A percentile compares a stretch with the other conserved stretches of the same genome.
These are phyloP conservation scores for Termitomyces sp. DNA, from an alignment of 768 basidiomycete genomes.

Conservation along the genomic window DNA sequence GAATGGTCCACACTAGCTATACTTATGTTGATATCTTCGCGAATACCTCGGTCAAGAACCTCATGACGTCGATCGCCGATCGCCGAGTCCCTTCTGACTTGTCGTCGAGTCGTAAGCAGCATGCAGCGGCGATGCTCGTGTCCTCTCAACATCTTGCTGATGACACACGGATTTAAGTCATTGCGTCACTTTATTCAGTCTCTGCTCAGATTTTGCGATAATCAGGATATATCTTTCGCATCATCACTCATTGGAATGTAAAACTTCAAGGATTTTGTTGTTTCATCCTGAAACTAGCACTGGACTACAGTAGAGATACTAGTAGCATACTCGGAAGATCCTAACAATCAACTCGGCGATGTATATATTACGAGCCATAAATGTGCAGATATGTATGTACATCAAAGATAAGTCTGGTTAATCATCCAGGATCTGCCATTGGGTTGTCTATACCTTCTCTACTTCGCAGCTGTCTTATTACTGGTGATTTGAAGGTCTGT, in stretches of 20 bases:
- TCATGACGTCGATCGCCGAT: too few relatives aligned
- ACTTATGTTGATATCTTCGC: too few relatives aligned
- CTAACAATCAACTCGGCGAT: background rate
- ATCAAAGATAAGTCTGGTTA: background rate
- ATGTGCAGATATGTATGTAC: background rate
- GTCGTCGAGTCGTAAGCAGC: background rate
- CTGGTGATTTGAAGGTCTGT: slow-evolving; percentile 15
- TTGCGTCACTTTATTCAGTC: too few relatives aligned
- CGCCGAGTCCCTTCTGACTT: too few relatives aligned
- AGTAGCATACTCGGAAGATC: too few relatives aligned
- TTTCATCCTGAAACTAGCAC: background rate
- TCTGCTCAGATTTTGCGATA: background rate
- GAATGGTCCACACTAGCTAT: too few relatives aligned
- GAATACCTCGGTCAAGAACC: too few relatives aligned
- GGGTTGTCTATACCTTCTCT: slow-evolving; percentile 7
- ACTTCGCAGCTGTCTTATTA: slow-evolving; percentile 7
- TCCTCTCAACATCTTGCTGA: background rate
- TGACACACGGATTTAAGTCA: background rate
- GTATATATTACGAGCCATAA: background rate
- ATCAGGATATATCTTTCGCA: background rate
- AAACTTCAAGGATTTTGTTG: background rate
- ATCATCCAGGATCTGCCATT: slow-evolving; percentile 12
- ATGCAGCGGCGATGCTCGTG: too few relatives aligned
- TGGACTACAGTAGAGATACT: background rate
- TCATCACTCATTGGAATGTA: background rate